Base-by-base conservation (phyloP, 192 early-diverging fungal genomes). In the Coemansia sp. region DNA sequence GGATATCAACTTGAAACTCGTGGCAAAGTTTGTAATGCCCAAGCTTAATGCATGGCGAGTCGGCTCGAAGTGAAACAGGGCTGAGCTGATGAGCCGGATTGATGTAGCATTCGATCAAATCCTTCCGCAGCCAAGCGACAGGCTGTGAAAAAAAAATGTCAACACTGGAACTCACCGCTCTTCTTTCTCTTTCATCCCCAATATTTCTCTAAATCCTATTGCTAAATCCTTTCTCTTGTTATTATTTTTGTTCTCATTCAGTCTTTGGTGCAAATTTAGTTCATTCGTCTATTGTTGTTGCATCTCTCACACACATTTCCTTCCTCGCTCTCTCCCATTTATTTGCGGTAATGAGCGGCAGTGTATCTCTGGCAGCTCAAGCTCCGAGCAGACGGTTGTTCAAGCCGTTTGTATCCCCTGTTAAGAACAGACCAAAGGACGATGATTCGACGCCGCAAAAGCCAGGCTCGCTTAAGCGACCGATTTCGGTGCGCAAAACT, bases 351-450 rank as follows among this genome's bases (percentile, higher is more conserved):
- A 76, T 76, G 74, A 72, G 72, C 22, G 73, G 63, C 22, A 68
- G 65, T 13, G 72, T 82, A 15, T 49, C 72, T 38, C 47, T 73
- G 15, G 78, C 71, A 22, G 62, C 77, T 43, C 74, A 79, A 44
- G 24, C 70, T 62, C 70, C 81, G 46, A 84, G 63, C 63, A 59
- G 72, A 44, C 65, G 77, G 33, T 68, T 84, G 65, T 70, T 79
- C 29, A 84, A 69, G 60, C 82, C 82, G 18, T 84, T 84, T 61
- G 77, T 84, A 1, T 73, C 82, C n/a, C 82, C 82, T 7, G 64
- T 57, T 20, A 78, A 77, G 33, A 49, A 60, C 66, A 64, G 71
- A 38, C 20, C 66, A 27, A 5, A 27, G 13, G 11, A 51, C 49
- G 34, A 42, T 49, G 54, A 47, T 12, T 55, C 68, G 2, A 52